Percentiles rank a stretch among this genome's conserved stretches.
Evolutionary conservation across 306 rosid genomes (phyloP).

Genomic region (Hylodesmum podocarpum): DNA sequence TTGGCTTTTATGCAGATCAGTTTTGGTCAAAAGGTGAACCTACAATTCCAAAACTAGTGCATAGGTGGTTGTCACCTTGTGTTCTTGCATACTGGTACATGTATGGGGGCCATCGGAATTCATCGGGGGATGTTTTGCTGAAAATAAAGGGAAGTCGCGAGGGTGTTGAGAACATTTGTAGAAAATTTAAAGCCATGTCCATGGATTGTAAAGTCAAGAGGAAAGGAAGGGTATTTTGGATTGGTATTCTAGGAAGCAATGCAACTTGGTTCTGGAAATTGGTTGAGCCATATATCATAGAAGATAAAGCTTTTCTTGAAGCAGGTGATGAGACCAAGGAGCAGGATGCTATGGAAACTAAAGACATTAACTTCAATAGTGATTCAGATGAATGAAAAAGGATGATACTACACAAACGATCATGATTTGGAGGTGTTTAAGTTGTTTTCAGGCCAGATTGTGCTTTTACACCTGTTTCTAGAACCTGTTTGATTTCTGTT

Average conservation of each 20-base stretch:
- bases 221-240: conserved; percentile 81
- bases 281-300: conserved; percentile 69
- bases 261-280: conserved; percentile 76
- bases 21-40: conserved; percentile 82
- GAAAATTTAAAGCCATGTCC: conserved; percentile 63
- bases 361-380: conserved; percentile 51
- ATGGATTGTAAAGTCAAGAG: conserved; percentile 77
- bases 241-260: conserved; percentile 76
- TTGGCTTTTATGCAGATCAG: conserved; percentile 84
- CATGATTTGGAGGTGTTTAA: background rate
- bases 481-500: background rate
- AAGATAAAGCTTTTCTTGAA: conserved; percentile 48
- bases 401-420: background rate
- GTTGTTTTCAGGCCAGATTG: conserved; percentile 17
- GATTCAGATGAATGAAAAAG: conserved; percentile 52
- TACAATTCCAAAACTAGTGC: conserved; percentile 75
- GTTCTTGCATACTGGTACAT: conserved; percentile 95
- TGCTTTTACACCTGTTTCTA: background rate
- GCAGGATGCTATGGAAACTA: conserved; percentile 31
- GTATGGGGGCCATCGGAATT: conserved; percentile 75
- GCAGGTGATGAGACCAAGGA: conserved; percentile 35
- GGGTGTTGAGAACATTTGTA: conserved; percentile 71
- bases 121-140: conserved; percentile 71
- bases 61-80: conserved; percentile 88
- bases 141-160: conserved; percentile 76